Evolutionary conservation across 768 basidiomycete species (phyloP).

Genomic region (Amanita rubescens): DNA sequence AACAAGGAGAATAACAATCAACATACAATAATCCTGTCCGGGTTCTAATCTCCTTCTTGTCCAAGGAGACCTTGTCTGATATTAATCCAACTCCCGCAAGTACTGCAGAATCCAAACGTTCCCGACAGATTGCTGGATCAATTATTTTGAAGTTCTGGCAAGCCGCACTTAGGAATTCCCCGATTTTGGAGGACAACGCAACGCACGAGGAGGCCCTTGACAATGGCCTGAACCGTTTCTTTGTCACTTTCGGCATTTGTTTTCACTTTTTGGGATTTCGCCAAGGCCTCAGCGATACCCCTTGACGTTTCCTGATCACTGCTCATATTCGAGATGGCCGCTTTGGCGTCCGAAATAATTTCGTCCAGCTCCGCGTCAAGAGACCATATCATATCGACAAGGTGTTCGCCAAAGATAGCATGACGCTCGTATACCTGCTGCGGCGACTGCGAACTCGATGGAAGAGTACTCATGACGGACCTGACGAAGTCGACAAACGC

Average conservation of each 20-base stretch:
- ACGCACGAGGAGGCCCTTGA: slow-evolving; percentile 58
- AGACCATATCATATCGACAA: slow-evolving; percentile 81
- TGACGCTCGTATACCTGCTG: slow-evolving; percentile 39
- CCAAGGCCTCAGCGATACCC: slow-evolving; percentile 14
- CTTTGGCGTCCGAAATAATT: slow-evolving; percentile 47
- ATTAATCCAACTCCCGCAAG: slow-evolving; percentile 62
- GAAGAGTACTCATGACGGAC: slow-evolving; percentile 51
- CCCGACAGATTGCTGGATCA: slow-evolving; percentile 54
- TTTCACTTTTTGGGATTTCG: slow-evolving; percentile 40
- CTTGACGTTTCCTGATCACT: slow-evolving; percentile 23
- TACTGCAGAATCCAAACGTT: slow-evolving; percentile 63
- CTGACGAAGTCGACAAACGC: slow-evolving; percentile 58
- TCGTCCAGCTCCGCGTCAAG: slow-evolving; percentile 75
- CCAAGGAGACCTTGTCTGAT: slow-evolving; percentile 54
- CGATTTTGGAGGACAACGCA: neutral
- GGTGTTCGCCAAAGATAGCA: slow-evolving; percentile 51
- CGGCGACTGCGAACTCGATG: slow-evolving; percentile 62
- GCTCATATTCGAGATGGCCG: slow-evolving; percentile 26
- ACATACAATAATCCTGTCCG: slow-evolving; percentile 79
- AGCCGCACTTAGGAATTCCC: slow-evolving; percentile 5
- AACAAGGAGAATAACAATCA: neutral
- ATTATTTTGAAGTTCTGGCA: slow-evolving; percentile 53
- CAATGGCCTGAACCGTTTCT: slow-evolving; percentile 45
- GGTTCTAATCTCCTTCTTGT: slow-evolving; percentile 75
- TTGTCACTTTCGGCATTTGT: slow-evolving; percentile 57